Evolutionary conservation across 768 basidiomycete species (phyloP).

Genomic region (Leccinum rimulosum): DNA sequence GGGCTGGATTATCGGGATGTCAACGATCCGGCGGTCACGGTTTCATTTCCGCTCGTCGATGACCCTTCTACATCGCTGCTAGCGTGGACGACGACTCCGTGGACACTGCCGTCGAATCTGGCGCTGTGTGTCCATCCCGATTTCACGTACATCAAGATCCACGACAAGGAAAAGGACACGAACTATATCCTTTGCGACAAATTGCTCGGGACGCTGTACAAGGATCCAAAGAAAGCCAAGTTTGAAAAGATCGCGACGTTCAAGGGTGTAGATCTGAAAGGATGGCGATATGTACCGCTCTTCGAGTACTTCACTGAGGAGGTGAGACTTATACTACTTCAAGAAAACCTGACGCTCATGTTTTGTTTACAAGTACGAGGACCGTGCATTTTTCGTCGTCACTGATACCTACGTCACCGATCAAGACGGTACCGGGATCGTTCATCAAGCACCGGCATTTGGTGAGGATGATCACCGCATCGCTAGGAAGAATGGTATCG

Average conservation of each 20-base stretch:
- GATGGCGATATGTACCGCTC: slow-evolving; percentile 91
- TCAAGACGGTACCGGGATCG: slow-evolving; percentile 93
- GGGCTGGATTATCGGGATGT: slow-evolving; percentile 90
- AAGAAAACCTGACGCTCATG: not conserved
- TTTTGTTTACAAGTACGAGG: slow-evolving; percentile 63
- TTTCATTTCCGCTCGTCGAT: slow-evolving; percentile 90
- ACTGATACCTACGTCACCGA: slow-evolving; percentile 92
- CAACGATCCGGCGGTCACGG: slow-evolving; percentile 91
- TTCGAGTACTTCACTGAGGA: slow-evolving; percentile 97
- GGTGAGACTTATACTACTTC: slow-evolving; percentile 43
- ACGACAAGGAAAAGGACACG: slow-evolving; percentile 79
- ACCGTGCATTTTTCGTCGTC: slow-evolving; percentile 86
- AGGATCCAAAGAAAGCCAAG: slow-evolving; percentile 96
- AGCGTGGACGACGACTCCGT: slow-evolving; percentile 99
- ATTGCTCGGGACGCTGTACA: slow-evolving; percentile 85
- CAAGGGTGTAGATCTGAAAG: slow-evolving; percentile 90
- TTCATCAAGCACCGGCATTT: slow-evolving; percentile 97
- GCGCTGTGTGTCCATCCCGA: slow-evolving; percentile 96
- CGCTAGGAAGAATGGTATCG: slow-evolving; percentile 76
- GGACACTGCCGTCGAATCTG: slow-evolving; percentile 96
- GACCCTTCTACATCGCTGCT: slow-evolving; percentile 87
- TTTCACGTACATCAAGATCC: slow-evolving; percentile 94
- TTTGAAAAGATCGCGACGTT: slow-evolving; percentile 88
- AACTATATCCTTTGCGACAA: slow-evolving; percentile 93
- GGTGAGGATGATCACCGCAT: slow-evolving; percentile 99